Evolutionary conservation across 768 basidiomycete genomes (phyloP), one percentile per base, ranked within the genome.

Genomic region (Myochromella boudieri): DNA sequence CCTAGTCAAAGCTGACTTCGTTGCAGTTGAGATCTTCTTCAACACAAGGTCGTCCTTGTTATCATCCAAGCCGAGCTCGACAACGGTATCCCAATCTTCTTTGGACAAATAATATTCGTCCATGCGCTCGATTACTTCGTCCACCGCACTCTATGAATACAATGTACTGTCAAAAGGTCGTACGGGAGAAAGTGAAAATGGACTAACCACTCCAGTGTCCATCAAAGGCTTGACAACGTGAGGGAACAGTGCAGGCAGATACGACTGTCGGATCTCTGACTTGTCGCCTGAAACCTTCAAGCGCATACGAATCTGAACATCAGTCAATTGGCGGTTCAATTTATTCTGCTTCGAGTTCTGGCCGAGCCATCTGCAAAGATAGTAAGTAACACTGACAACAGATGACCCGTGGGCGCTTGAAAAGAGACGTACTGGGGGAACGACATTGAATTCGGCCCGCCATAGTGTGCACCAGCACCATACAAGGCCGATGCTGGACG

Each of bases 31-130:
- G 24, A 99, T 91, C 68, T 87, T 87, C 73, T 95, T 97, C 58
- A 89, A 67, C 9, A 95, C 77, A 1, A 69, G 5, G 0, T 87
- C 88, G 39, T 91, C 90, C 48, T 79, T 81, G 60, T 84, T 78
- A 5, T 86, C 76, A 47, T 82, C 97, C 6, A 99, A 79, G 1
- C 95, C 97, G 7, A 99, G 78, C 62, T 98, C 95, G 43, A 98
- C 80, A 42, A 98, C 75, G 8, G 92, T 85, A 58, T 99, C 97
- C 95, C 95, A 98, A 59, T 98, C 95, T 22, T 98, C 97, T 53
- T 87, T 90, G 3, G 85, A 84, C 25, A 99, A 67, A 65, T 82
- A 97, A 63, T 99, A 99, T 37, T 88, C 86, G 63, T 98, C 97
- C 94, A 99, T 95, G 5, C 71, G 70, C 20, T 80, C 75, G 46